phyloP scores from a whole-genome alignment of 345 rosid species.

The Eucalyptus victrix region DNA sequence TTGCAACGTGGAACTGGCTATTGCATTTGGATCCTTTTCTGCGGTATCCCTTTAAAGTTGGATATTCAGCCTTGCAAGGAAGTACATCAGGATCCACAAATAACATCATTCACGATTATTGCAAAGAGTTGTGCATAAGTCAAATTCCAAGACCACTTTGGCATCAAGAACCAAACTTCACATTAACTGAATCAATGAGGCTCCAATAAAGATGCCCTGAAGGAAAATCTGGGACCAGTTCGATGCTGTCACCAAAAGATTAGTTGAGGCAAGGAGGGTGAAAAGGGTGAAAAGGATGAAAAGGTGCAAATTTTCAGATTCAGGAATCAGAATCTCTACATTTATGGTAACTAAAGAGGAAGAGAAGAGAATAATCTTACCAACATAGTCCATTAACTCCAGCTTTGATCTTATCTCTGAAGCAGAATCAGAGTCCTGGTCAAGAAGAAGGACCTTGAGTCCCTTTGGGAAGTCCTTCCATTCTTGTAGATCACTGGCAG shows the following conservation, averaged over 20 bases:
- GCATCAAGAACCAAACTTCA: background rate
- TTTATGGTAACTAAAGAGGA: background rate
- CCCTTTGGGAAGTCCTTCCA: conserved; percentile 98
- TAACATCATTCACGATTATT: background rate
- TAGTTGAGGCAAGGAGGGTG: background rate
- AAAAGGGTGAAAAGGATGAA: background rate
- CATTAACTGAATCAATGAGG: background rate
- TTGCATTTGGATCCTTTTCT: background rate
- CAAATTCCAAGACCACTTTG: background rate
- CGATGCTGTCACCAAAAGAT: background rate
- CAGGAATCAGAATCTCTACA: background rate
- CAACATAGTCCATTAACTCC: conserved; percentile 83
- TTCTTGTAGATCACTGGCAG: conserved; percentile 64
- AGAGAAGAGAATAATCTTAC: conserved; percentile 28
- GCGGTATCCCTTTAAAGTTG: background rate
- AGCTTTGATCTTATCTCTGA: conserved; percentile 63
- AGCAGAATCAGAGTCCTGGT: conserved; percentile 36
- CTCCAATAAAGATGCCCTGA: background rate
- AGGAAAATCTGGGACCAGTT: background rate
- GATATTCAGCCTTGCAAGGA: background rate
- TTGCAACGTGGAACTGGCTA: background rate
- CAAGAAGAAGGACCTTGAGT: conserved; percentile 85
- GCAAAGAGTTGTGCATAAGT: background rate
- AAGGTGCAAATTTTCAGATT: background rate
- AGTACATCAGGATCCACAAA: background rate